Base-by-base conservation (phyloP, 306 rosid genomes). In the Crotalaria pallida region DNA sequence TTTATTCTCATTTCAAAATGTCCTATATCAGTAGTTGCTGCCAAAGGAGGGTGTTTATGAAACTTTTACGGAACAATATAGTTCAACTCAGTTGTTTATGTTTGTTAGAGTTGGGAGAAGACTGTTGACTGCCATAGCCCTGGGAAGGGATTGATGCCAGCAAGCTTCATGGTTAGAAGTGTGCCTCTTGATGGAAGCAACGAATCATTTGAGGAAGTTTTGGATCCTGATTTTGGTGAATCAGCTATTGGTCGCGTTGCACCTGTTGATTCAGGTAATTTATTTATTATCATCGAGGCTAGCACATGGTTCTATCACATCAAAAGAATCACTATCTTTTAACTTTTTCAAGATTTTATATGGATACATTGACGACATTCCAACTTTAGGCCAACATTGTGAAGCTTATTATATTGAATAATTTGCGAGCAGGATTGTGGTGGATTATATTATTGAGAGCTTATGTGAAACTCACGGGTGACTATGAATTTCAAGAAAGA, bases 171-270 rank as follows among this genome's bases (percentile, higher is more conserved):
- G 78, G 96, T 92, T 40, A 83, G 82, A 62, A 77, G 74, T 7
- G 70, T 73, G 40, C 87, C 92, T 49, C 87, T 89, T 78, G 96
- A 92, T 73, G 96, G 89, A 79, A 83, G 77, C 71, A 71, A 79
- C 67, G 89, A 77, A 78, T 85, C 78, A 74, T 83, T 83, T 80
- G 95, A 92, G 83, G 98, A 92, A 57, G 87, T 88, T 70, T 77
- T 85, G 61, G 96, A 89, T 84, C 96, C 98, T 51, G 96, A 89
- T 81, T 92, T 92, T 77, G 96, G 96, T 65, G 98, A 92, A 86
- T 88, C 96, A 21, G 96, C 98, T 53, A 92, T 88, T 67, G 98
- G 98, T 47, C 96, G 98, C 41, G 98, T 92, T 77, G 96, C 92
- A 3, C 96, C 96, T 34, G 96, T 89, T 73, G 96, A 92, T 79